Base-by-base conservation (phyloP, 2,329 filamentous ascomycete genomes). In the Colletotrichum sp. region DNA sequence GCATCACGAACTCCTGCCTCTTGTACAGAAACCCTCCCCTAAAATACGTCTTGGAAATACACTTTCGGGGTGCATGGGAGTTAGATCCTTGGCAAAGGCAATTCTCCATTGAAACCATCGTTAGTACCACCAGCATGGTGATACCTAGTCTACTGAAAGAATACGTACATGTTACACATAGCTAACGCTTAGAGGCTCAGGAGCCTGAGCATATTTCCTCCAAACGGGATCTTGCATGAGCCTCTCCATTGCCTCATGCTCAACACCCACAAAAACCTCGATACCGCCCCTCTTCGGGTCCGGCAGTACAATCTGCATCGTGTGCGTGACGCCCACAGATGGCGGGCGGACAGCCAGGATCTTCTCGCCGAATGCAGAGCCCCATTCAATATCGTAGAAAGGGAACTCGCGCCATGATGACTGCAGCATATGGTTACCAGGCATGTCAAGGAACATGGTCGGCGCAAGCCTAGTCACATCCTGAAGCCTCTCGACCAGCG, bases 341-440 rank as follows among this genome's bases (percentile, higher is more conserved):
- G 81, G 82, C n/a, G 75, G 70, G 6, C 82, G 79, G 8, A 83
- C 74, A 2, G 81, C 78, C 54, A 80, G 71, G 61, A 83, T 80
- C 7, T 73, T 77, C 6, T 76, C 74, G 1, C 70, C 70, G 8
- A 72, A 29, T 7, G 81, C 81, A 11, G 83, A 29, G 12, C 83
- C 83, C 82, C 82, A 84, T 15, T 81, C 77, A 21, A 84, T 66
- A 15, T 72, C 77, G 65, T 84, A 84, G n/a, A 84, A 72, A 15
- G 78, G 75, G 33, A 83, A 80, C 31, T 79, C 79, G 27, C 78
- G 72, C 82, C 82, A 84, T 8, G 80, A 83, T 7, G 81, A 82
- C 72, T 80, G 79, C 16, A 81, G 76, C 51, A 79, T 82, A 71
- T 83, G 80, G 70, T 74, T 76, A 9, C 83, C 82, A 1, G 82